phyloP scores from a whole-genome alignment of 306 rosid species.

The Urtica urens region DNA sequence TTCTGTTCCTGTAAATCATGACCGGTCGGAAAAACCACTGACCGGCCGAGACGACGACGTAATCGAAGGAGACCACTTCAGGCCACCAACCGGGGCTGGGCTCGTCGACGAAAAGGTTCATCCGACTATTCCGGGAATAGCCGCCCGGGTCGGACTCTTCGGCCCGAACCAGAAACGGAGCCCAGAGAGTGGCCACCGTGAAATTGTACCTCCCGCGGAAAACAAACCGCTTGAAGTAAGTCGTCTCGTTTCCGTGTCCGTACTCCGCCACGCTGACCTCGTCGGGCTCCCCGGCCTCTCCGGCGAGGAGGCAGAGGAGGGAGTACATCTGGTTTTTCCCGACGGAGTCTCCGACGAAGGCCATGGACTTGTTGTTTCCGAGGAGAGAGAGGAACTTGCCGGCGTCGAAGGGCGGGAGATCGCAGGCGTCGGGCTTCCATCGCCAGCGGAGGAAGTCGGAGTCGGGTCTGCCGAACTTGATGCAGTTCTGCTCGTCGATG shows the following conservation, averaged over 20 bases:
- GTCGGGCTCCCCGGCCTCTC: slow-evolving; percentile 55
- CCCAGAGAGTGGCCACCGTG: slow-evolving; percentile 60
- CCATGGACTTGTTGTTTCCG: slow-evolving; percentile 63
- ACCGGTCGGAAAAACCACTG: slow-evolving; percentile 83
- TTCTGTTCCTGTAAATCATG: slow-evolving; percentile 37
- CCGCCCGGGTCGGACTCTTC: slow-evolving; percentile 33
- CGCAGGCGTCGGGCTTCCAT: slow-evolving; percentile 84
- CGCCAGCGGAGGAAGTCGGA: slow-evolving; percentile 59
- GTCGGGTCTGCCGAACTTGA: slow-evolving; percentile 72
- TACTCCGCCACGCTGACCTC: slow-evolving; percentile 46
- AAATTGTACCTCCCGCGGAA: slow-evolving; percentile 56
- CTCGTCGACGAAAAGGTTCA: slow-evolving; percentile 59
- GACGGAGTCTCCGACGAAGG: slow-evolving; percentile 83
- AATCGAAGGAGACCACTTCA: slow-evolving; percentile 44
- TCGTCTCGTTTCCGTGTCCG: slow-evolving; percentile 19
- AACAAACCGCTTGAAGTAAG: slow-evolving; percentile 40
- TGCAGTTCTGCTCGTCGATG: slow-evolving; percentile 62
- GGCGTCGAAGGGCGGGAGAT: slow-evolving; percentile 62
- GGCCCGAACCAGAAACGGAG: slow-evolving; percentile 57
- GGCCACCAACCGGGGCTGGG: slow-evolving; percentile 48
- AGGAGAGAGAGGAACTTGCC: slow-evolving; percentile 52
- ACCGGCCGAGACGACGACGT: slow-evolving; percentile 69
- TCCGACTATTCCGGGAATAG: slow-evolving; percentile 31
- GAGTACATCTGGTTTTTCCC: slow-evolving; percentile 81
- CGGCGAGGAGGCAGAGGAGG: slow-evolving; percentile 57